These are phyloP conservation scores for Mycena sanguinolenta DNA, from an alignment of 768 basidiomycete species.

Conservation along the genomic window DNA sequence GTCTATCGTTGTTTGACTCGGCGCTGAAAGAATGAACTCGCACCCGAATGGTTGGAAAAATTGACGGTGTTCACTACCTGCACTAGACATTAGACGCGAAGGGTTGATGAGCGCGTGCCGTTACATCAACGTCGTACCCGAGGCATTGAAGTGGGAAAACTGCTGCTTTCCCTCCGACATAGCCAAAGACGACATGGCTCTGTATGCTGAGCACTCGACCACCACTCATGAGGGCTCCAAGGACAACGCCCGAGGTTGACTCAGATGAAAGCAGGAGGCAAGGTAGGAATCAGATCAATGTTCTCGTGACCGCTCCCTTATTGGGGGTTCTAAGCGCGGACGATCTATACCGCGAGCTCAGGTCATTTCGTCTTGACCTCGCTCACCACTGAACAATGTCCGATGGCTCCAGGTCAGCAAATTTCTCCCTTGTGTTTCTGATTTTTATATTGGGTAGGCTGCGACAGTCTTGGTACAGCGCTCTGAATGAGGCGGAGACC, in stretches of 20 bases:
- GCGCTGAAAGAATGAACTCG: conserved; percentile 32
- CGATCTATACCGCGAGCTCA: conserved; percentile 16
- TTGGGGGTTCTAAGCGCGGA: neutral
- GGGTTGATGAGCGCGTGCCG: conserved; percentile 40
- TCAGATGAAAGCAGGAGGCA: neutral
- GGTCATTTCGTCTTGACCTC: conserved; percentile 2
- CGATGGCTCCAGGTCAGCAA: conserved; percentile 71
- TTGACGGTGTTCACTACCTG: conserved; percentile 93
- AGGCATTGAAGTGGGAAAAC: conserved; percentile 86
- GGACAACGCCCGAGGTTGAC: neutral
- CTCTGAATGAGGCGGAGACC: conserved; percentile 80
- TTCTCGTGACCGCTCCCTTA: conserved; percentile 11
- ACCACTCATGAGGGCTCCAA: conserved; percentile 40
- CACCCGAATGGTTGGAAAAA: conserved; percentile 94
- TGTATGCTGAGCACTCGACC: conserved; percentile 90
- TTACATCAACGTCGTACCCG: conserved; percentile 95
- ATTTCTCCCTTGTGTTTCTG: neutral
- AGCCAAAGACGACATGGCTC: conserved; percentile 94
- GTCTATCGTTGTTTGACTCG: neutral
- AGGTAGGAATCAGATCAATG: too few relatives aligned
- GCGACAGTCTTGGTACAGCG: conserved; percentile 85
- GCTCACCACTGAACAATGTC: conserved; percentile 51
- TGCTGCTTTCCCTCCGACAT: conserved; percentile 90
- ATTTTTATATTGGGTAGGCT: conserved; percentile 61
- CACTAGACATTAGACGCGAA: conserved; percentile 31